Evolutionary conservation across 768 basidiomycete genomes (phyloP).

Genomic region (Leccinum broughii): DNA sequence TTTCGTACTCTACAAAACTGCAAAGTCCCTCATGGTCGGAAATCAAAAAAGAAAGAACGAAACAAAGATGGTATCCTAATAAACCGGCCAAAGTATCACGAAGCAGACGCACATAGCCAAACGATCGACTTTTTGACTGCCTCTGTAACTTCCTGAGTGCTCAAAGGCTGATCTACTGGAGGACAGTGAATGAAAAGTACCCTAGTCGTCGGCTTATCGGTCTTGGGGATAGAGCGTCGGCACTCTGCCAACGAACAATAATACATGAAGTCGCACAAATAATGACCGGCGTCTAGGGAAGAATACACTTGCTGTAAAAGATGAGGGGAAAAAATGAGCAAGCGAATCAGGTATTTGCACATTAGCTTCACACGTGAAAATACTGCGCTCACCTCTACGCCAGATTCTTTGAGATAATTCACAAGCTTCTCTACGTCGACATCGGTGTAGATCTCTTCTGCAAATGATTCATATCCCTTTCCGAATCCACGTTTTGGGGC

Average conservation of each 20-base stretch:
- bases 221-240: constrained; percentile 41
- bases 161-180: constrained; percentile 62
- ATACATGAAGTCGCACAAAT: constrained; percentile 74
- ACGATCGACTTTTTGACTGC: constrained; percentile 60
- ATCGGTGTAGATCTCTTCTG: constrained; percentile 38
- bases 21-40: constrained; percentile 23
- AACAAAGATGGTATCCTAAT: constrained; percentile 17
- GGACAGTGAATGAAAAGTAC: constrained; percentile 75
- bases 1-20: constrained; percentile 15
- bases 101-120: constrained; percentile 48
- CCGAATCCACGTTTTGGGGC: constrained; percentile 37
- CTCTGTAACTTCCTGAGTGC: constrained; percentile 66
- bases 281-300: constrained; percentile 76
- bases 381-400: constrained; percentile 32
- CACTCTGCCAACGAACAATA: constrained; percentile 75
- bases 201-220: constrained; percentile 34
- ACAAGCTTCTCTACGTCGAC: constrained; percentile 40
- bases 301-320: constrained; percentile 59
- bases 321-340: not conserved
- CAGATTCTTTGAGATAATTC: constrained; percentile 33
- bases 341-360: constrained; percentile 10
- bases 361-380: not conserved
- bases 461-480: constrained; percentile 37
- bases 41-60: not conserved
- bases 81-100: constrained; percentile 8